A percentile compares a stretch with the other conserved stretches of the same genome.
phyloP scores from a whole-genome alignment of 768 basidiomycete species.

The Flagelloscypha sp. region DNA sequence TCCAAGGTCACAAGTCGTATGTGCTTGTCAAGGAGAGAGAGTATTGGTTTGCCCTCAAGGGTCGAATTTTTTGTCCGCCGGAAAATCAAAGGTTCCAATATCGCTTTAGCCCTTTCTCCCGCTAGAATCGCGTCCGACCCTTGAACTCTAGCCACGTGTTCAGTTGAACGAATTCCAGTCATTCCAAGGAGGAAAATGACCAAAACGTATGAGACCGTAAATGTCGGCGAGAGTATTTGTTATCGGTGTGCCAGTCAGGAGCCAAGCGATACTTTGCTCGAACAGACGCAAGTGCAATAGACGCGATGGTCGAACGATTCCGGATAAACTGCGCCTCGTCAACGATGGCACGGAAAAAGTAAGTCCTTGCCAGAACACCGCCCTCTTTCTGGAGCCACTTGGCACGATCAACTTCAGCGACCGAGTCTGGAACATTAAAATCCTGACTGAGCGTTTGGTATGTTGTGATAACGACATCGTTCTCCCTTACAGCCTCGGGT shows the following conservation, averaged over 20 bases:
- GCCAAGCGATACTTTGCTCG: conserved; percentile 53
- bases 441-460: conserved; percentile 23
- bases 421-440: conserved; percentile 30
- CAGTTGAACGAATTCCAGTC: conserved; percentile 37
- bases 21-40: conserved; percentile 53
- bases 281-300: conserved; percentile 48
- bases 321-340: conserved; percentile 54
- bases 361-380: conserved; percentile 2
- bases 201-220: conserved; percentile 38
- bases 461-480: conserved; percentile 59
- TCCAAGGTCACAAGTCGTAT: conserved; percentile 51
- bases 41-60: conserved; percentile 59
- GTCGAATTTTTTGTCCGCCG: conserved; percentile 63
- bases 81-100: conserved; percentile 60
- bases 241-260: conserved; percentile 61
- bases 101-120: conserved; percentile 55
- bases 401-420: conserved; percentile 21
- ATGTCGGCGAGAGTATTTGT: conserved; percentile 53
- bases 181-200: conserved; percentile 39
- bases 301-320: conserved; percentile 37
- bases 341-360: conserved; percentile 46
- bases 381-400: conserved; percentile 25
- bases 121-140: conserved; percentile 52
- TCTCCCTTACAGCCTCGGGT: conserved; percentile 40
- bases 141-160: conserved; percentile 51